Conservation (phyloP, 495 filamentous ascomycete genomes). For the Penicillium maclennaniae region DNA sequence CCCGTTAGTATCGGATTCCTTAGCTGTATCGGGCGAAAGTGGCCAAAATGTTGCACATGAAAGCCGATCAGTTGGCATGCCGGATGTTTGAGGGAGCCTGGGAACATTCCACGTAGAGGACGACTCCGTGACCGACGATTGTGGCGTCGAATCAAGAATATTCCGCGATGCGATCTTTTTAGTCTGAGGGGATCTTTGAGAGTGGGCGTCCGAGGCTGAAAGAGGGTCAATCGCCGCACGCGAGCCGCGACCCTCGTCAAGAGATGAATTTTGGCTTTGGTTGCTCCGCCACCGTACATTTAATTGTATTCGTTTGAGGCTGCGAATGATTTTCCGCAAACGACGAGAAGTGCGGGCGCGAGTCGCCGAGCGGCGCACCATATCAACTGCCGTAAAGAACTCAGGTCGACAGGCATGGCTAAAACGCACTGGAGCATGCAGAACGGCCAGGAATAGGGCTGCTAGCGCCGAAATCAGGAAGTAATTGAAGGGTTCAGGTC, state of each 20-base stretch:
- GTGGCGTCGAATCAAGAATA: conserved; percentile 4
- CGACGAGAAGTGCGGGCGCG: conserved; percentile 34
- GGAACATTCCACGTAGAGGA: conserved; percentile 1
- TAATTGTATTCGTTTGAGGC: conserved; percentile 35
- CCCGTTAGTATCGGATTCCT: conserved; percentile 18
- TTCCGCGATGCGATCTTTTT: neutral
- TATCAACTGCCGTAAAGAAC: conserved; percentile 76
- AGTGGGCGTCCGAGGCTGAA: neutral
- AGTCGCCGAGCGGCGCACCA: conserved; percentile 61
- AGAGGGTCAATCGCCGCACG: neutral
- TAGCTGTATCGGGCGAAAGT: conserved; percentile 9
- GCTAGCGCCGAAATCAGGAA: conserved; percentile 76
- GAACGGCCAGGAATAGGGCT: conserved; percentile 73
- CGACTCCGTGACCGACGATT: conserved; percentile 2
- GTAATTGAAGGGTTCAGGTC: conserved; percentile 80
- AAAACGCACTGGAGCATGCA: conserved; percentile 72
- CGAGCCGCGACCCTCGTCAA: neutral
- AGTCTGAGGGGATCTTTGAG: neutral
- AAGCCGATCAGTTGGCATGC: conserved; percentile 11
- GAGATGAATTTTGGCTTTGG: neutral
- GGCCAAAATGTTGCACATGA: conserved; percentile 22
- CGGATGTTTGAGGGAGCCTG: conserved; percentile 7
- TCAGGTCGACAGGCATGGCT: conserved; percentile 64
- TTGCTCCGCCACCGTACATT: conserved; percentile 14
- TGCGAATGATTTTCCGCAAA: conserved; percentile 39